These are phyloP conservation scores for Fonsecaea erecta DNA, from an alignment of 2,329 filamentous ascomycete genomes.

Conservation along the genomic window DNA sequence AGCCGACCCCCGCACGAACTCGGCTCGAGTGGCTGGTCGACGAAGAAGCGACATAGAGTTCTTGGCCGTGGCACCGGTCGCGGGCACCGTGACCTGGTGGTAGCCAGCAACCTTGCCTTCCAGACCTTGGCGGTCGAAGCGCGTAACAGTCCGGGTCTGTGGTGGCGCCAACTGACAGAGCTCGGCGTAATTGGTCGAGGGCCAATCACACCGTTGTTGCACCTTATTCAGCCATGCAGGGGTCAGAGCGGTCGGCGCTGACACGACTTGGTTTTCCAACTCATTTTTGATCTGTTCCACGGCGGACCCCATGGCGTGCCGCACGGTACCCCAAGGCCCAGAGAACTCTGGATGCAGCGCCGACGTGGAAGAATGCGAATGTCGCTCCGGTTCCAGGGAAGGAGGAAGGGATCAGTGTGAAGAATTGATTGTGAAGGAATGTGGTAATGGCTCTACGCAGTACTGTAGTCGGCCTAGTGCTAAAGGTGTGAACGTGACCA, in stretches of 20 bases:
- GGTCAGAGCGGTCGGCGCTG: conserved; percentile 78
- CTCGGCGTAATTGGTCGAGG: conserved; percentile 73
- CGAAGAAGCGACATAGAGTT: conserved; percentile 88
- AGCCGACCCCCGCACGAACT: conserved; percentile 89
- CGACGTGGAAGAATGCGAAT: too few relatives aligned
- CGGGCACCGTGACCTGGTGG: conserved; percentile 88
- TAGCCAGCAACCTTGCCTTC: conserved; percentile 94
- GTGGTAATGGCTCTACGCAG: too few relatives aligned
- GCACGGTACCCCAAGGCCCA: too few relatives aligned
- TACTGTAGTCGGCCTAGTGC: too few relatives aligned
- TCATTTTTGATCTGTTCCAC: conserved; percentile 62
- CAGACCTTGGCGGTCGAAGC: conserved; percentile 87
- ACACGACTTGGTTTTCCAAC: conserved; percentile 77
- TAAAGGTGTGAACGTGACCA: too few relatives aligned
- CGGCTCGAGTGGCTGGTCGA: conserved; percentile 82
- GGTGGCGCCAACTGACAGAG: conserved; percentile 87
- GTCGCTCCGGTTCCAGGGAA: too few relatives aligned
- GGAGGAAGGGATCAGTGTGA: too few relatives aligned
- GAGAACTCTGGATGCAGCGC: too few relatives aligned
- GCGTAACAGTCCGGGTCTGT: conserved; percentile 90
- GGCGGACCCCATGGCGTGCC: too few relatives aligned
- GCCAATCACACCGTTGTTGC: conserved; percentile 85
- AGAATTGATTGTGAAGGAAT: too few relatives aligned
- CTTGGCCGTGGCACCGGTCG: conserved; percentile 87
- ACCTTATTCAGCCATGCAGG: conserved; percentile 84